phyloP scores from a whole-genome alignment of 2,329 filamentous ascomycete species.

The Aspergillus sp. region DNA sequence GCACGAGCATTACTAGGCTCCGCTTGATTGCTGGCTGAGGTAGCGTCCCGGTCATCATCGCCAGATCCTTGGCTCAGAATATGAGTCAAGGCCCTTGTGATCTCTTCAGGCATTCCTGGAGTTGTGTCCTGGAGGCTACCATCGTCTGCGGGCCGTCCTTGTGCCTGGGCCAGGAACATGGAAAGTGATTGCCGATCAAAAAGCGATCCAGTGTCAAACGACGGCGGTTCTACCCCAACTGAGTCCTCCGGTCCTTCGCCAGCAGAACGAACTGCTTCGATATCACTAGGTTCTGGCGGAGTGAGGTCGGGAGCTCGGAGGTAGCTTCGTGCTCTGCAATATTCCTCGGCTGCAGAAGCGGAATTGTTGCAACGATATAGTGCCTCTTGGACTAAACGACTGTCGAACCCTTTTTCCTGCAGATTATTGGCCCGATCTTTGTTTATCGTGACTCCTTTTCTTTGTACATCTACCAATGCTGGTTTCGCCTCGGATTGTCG shows the following conservation, averaged over 20 bases:
- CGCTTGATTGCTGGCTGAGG: constrained; percentile 21
- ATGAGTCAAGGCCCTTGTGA: constrained; percentile 46
- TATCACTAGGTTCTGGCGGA: constrained; percentile 64
- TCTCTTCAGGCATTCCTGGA: constrained; percentile 27
- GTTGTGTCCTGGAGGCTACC: constrained; percentile 21
- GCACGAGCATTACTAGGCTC: constrained; percentile 15
- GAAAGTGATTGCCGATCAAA: constrained; percentile 33
- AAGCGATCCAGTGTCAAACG: constrained; percentile 23
- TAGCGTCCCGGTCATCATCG: constrained; percentile 24
- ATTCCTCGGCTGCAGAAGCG: constrained; percentile 62
- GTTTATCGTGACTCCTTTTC: constrained; percentile 55
- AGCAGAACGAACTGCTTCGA: constrained; percentile 32
- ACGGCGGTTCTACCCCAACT: constrained; percentile 24
- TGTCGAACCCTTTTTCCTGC: constrained; percentile 52
- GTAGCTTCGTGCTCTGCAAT: constrained; percentile 66
- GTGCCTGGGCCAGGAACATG: constrained; percentile 35
- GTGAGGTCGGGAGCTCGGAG: constrained; percentile 62
- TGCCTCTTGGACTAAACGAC: constrained; percentile 71
- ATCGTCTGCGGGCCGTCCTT: constrained; percentile 26
- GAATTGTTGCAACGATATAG: constrained; percentile 78
- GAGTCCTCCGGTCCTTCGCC: constrained; percentile 32
- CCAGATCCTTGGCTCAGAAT: constrained; percentile 35
- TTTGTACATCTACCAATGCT: constrained; percentile 44
- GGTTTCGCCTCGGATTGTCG: constrained; percentile 62
- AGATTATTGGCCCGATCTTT: constrained; percentile 47